phyloP scores from a whole-genome alignment of 1,284 basidiomycete species.

The Papiliotrema terrestris region DNA sequence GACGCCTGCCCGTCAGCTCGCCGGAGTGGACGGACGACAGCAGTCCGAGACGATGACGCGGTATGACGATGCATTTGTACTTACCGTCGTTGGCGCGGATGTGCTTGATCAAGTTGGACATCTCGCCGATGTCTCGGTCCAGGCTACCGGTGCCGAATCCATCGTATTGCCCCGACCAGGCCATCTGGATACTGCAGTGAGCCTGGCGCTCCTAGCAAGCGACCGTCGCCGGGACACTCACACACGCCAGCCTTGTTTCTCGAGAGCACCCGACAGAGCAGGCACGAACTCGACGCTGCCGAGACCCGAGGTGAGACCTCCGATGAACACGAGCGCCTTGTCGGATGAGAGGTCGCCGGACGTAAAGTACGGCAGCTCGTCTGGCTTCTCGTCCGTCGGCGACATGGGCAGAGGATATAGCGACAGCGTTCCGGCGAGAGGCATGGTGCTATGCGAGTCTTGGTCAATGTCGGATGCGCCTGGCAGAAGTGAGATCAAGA shows the following conservation, averaged over 20 bases:
- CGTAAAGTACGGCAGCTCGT: constrained; percentile 29
- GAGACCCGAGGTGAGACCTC: constrained; percentile 45
- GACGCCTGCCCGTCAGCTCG: constrained; percentile 5
- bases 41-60: too few relatives aligned
- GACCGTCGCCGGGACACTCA: constrained; percentile 27
- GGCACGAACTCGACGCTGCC: constrained; percentile 35
- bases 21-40: neutral
- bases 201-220: neutral
- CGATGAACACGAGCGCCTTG: constrained; percentile 43
- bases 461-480: too few relatives aligned
- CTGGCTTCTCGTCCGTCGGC: neutral
- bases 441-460: neutral
- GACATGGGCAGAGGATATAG: neutral
- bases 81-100: constrained; percentile 25
- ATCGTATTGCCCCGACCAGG: constrained; percentile 42
- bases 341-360: constrained; percentile 28
- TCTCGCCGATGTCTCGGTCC: constrained; percentile 37
- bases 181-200: constrained; percentile 38
- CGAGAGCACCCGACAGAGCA: constrained; percentile 26
- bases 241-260: constrained; percentile 41
- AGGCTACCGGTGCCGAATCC: constrained; percentile 41
- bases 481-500: too few relatives aligned
- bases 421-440: neutral
- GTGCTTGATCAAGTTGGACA: constrained; percentile 36
- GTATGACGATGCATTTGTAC: constrained; percentile 1